Base-by-base conservation (phyloP, 768 basidiomycete genomes). In the Aureoboletus auriporus region DNA sequence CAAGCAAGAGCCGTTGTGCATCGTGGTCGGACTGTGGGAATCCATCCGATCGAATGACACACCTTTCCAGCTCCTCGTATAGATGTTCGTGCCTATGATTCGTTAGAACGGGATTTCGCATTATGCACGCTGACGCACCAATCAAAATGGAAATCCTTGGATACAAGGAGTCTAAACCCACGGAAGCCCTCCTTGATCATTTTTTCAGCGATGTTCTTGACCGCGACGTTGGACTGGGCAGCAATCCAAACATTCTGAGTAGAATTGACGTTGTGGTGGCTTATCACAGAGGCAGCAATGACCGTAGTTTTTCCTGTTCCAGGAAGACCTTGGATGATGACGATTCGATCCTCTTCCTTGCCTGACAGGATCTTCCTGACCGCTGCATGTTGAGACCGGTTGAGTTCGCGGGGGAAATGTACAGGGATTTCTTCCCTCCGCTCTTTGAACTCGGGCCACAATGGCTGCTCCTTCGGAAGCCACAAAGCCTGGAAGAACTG, bases 171-270 rank as follows among this genome's bases (percentile, higher is more conserved):
- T 44, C 51, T 72, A 50, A 75, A 77, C 8, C 61, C 48, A 8
- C 29, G 6, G 50, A 75, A 69, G 0, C 39, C 57, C 14, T 58
- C 52, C 7, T 63, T 58, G 23, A 63, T 49, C 10, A 77, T 60
- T 42, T 72, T 77, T 51, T 76, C 72, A 0, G 75, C 75, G n/a
- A 77, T 76, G 47, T 77, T 77, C 54, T 78, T 78, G n/a, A 77
- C 76, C 0, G 73, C 76, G 30, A 77, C 73, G 36, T 77, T 78
- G 0, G 75, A 76, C 27, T 77, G 77, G 1, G 76, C 75, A 28
- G 71, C 61, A 27, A 78, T 52, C 69, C 72, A 77, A 10, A 74
- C 56, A 8, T 55, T 43, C 26, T 39, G 57, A 8, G 20, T n/a
- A 13, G 52, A 52, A 2, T 43, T 41, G 40, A 54, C 49, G 1